Percentiles rank a stretch among this genome's conserved stretches.
These are phyloP conservation scores for Globisporangium carolinianum DNA, from an alignment of 352 stramenopile species.

Conservation along the genomic window DNA sequence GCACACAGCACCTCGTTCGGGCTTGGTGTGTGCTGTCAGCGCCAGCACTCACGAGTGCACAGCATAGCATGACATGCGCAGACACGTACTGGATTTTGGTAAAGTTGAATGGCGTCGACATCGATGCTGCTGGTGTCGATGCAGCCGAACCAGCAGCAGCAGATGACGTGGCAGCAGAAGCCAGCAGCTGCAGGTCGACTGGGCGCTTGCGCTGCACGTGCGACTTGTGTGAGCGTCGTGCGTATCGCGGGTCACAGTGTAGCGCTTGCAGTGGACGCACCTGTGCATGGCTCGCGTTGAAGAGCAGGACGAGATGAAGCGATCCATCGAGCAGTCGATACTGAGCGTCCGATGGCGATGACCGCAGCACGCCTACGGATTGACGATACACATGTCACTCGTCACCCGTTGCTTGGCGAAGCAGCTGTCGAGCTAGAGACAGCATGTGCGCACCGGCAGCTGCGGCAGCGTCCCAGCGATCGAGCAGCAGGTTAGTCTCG, in stretches of 20 bases:
- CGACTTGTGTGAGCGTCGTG: not conserved
- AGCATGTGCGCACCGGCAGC: conserved; percentile 10
- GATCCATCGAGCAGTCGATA: conserved; percentile 24
- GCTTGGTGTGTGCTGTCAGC: conserved; percentile 12
- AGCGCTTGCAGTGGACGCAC: conserved; percentile 5
- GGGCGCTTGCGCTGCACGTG: conserved; percentile 31
- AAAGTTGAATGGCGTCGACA: conserved; percentile 44
- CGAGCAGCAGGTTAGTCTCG: conserved; percentile 7
- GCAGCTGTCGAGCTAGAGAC: not conserved
- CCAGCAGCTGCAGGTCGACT: conserved; percentile 24
- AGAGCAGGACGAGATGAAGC: conserved; percentile 31
- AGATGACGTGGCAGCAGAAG: not conserved
- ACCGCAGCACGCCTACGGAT: conserved; percentile 30
- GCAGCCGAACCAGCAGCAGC: too few relatives aligned
- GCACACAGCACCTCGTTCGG: conserved; percentile 36
- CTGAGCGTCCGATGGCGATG: conserved; percentile 25
- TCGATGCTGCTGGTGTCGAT: conserved; percentile 1
- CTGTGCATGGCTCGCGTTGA: conserved; percentile 34
- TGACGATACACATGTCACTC: not conserved
- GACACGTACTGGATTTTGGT: conserved; percentile 40
- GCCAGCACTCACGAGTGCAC: not conserved
- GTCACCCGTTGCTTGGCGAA: not conserved
- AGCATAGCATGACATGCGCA: not conserved
- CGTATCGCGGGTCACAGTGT: not conserved
- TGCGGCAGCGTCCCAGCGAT: conserved; percentile 17